These are phyloP conservation scores for Ormosia emarginata DNA, from an alignment of 306 rosid species.

Conservation along the genomic window DNA sequence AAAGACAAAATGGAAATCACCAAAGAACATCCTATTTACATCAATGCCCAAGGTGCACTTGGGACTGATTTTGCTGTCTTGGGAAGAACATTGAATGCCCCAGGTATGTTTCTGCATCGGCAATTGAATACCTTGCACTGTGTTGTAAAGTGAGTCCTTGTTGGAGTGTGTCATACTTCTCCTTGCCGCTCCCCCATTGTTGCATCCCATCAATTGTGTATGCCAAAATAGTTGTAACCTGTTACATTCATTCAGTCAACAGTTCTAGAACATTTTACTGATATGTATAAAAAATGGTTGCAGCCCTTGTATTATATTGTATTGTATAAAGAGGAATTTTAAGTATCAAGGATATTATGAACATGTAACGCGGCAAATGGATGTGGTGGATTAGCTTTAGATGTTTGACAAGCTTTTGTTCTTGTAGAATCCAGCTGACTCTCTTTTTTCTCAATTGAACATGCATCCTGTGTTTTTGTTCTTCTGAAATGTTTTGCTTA, in stretches of 20 bases:
- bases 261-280: not conserved
- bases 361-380: not conserved
- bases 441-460: not conserved
- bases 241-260: not conserved
- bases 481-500: not conserved
- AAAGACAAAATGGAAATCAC: constrained; percentile 54
- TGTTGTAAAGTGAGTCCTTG: not conserved
- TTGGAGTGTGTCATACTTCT: not conserved
- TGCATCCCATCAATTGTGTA: not conserved
- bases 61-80: constrained; percentile 63
- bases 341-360: not conserved
- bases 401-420: not conserved
- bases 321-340: not conserved
- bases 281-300: not conserved
- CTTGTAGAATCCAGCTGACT: not conserved
- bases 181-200: not conserved
- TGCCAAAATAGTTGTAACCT: not conserved
- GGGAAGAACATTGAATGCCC: constrained; percentile 69
- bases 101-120: constrained; percentile 45
- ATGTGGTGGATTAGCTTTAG: not conserved
- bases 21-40: constrained; percentile 55
- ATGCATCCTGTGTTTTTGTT: not conserved
- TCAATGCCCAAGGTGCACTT: constrained; percentile 68
- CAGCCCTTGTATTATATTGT: not conserved
- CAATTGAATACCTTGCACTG: not conserved